Base-by-base conservation (phyloP, 2,329 filamentous ascomycete genomes). In the Trichoderma hamatum region DNA sequence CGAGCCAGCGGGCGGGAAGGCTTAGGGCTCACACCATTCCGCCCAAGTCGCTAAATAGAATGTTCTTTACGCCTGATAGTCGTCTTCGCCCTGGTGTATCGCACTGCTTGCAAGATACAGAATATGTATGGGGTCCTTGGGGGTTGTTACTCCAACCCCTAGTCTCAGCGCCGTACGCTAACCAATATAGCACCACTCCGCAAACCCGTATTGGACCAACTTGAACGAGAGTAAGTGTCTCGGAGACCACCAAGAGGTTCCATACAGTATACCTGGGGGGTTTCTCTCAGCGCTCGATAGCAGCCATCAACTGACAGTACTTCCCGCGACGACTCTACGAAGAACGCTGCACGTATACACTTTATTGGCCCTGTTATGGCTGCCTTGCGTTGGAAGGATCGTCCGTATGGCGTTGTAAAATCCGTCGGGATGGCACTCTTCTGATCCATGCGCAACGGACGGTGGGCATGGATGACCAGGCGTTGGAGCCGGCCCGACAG, bases 1-100 rank as follows among this genome's bases (percentile, higher is more conserved):
- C 61, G 68, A 69, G 68, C 68, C 56, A 24, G 54, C 56, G 64
- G 64, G 62, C 68, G 68, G 68, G 68, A 67, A 69, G 63, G 39
- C 24, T 67, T 69, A 51, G 51, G 51, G 61, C 46, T 52, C 62
- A 54, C 55, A 64, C 68, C 24, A 65, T 59, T 46, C 26, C 39
- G 46, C 26, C 55, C 60, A 59, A 13, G 16, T 58, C 52, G 39
- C 63, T 58, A 49, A 55, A 59, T 24, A 36, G 26, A 49, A 56
- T 32, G 54, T 36, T 67, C 26, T 39, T 19, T 24, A 26, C 30
- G 26, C 36, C 21, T 46, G 52, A 43, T 39, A 59, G 46, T 24
- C 46, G 46, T 24, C 32, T 54, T 28, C 21, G 36, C n/a, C 52
- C 39, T 51, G 54, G 21, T 59, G 9, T 24, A 6, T 19, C 30